Evolutionary conservation across 1,284 basidiomycete species (phyloP).

Genomic region (Xanthoconium separans): DNA sequence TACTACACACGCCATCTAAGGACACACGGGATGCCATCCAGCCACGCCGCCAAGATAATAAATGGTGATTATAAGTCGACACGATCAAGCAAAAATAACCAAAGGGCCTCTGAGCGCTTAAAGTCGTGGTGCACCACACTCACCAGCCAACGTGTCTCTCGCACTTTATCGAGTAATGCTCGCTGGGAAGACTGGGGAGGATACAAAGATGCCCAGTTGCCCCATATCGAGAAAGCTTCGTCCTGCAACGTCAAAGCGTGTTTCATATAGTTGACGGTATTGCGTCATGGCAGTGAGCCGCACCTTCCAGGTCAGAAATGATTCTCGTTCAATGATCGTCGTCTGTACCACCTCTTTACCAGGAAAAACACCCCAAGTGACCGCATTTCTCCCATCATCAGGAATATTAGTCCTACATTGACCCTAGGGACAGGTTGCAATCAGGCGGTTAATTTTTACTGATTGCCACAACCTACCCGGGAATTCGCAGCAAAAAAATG

Average conservation of each 20-base stretch:
- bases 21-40: background rate
- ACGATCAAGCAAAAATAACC: conserved; percentile 73
- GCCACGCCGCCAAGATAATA: background rate
- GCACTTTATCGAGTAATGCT: conserved; percentile 68
- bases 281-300: conserved; percentile 8
- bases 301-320: conserved; percentile 93
- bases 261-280: background rate
- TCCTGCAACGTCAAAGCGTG: conserved; percentile 52
- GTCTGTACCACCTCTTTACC: conserved; percentile 95
- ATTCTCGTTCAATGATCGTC: conserved; percentile 93
- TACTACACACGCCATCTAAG: too few relatives aligned
- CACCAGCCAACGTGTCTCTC: conserved; percentile 84
- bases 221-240: conserved; percentile 97
- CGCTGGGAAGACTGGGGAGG: conserved; percentile 75
- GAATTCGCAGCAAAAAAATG: conserved; percentile 87
- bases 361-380: conserved; percentile 99
- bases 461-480: conserved; percentile 47
- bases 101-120: conserved; percentile 78
- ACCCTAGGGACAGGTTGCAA: conserved; percentile 48
- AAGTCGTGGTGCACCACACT: conserved; percentile 96
- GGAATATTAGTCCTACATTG: conserved; percentile 82
- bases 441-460: background rate
- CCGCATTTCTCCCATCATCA: conserved; percentile 85
- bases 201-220: conserved; percentile 91
- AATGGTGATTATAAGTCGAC: background rate